Percentiles rank a stretch among this genome's conserved stretches.
phyloP scores from a whole-genome alignment of 352 stramenopile species.

The Detonula confervacea region DNA sequence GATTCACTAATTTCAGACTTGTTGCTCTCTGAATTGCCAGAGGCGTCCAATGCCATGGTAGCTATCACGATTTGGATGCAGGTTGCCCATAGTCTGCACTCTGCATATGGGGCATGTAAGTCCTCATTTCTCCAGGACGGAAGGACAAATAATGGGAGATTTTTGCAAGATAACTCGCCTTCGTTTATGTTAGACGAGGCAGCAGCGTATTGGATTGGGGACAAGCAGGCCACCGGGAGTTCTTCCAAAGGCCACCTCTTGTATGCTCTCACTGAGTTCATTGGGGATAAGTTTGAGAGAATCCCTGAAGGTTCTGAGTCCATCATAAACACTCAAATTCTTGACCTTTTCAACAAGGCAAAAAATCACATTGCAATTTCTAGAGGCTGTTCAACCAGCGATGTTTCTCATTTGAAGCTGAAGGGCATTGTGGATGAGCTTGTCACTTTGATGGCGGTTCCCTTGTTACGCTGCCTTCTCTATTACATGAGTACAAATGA shows the following conservation, averaged over 20 bases:
- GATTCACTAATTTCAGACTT: slow-evolving; percentile 76
- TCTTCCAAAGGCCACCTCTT: slow-evolving; percentile 75
- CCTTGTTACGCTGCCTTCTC: slow-evolving; percentile 76
- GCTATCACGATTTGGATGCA: slow-evolving; percentile 84
- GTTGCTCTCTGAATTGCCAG: slow-evolving; percentile 52
- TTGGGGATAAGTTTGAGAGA: slow-evolving; percentile 68
- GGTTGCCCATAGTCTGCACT: slow-evolving; percentile 75
- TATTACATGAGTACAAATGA: slow-evolving; percentile 69
- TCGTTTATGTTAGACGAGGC: slow-evolving; percentile 79
- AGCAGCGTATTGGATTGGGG: slow-evolving; percentile 85
- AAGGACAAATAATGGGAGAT: slow-evolving; percentile 25
- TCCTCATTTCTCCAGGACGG: slow-evolving; percentile 52
- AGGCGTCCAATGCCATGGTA: slow-evolving; percentile 72
- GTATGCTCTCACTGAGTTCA: slow-evolving; percentile 80
- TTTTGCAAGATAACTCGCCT: slow-evolving; percentile 54
- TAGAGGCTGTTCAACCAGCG: slow-evolving; percentile 68
- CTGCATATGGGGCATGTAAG: slow-evolving; percentile 69
- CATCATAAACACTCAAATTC: slow-evolving; percentile 75
- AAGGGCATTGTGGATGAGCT: slow-evolving; percentile 72
- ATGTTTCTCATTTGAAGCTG: slow-evolving; percentile 67
- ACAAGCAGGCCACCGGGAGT: slow-evolving; percentile 74
- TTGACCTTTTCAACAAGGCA: slow-evolving; percentile 65
- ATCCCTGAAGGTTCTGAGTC: slow-evolving; percentile 63
- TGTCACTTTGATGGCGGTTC: slow-evolving; percentile 77
- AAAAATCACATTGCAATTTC: slow-evolving; percentile 82